Conservation (phyloP, 2,329 filamentous ascomycete genomes). For the Sporothrix luriei region DNA sequence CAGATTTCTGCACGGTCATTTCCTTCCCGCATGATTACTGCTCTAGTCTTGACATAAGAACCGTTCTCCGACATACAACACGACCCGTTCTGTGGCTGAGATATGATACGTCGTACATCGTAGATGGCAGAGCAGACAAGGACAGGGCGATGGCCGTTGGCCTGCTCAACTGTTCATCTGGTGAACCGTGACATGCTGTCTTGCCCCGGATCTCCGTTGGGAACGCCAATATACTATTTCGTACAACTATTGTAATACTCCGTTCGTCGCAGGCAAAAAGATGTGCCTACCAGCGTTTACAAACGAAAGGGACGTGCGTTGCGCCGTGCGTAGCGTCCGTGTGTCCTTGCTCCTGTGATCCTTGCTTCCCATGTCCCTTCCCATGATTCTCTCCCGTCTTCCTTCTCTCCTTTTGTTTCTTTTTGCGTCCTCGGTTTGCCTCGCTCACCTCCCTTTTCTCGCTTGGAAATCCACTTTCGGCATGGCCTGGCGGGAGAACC, state of each 20-base stretch:
- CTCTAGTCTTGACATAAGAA: neutral
- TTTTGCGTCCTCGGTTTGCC: neutral
- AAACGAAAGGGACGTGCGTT: constrained; percentile 22
- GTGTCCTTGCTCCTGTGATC: neutral
- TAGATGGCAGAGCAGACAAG: neutral
- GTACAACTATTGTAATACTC: neutral
- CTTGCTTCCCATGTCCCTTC: neutral
- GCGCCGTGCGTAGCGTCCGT: constrained; percentile 11
- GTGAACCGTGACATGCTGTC: constrained; percentile 24
- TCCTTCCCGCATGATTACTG: neutral
- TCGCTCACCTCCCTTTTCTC: neutral
- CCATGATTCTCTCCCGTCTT: neutral
- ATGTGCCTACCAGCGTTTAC: neutral
- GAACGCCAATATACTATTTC: neutral
- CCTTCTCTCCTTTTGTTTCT: neutral
- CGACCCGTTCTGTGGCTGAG: constrained; percentile 10
- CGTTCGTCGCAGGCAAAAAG: neutral
- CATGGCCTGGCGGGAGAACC: constrained; percentile 18
- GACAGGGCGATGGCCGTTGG: neutral
- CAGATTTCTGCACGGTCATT: neutral
- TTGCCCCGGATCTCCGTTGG: constrained; percentile 26
- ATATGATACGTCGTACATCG: neutral
- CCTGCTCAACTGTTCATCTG: constrained; percentile 12
- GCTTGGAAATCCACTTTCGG: neutral
- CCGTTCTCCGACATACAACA: neutral